Evolutionary conservation across 306 rosid species (phyloP).

Genomic region (Hylodesmum podocarpum): DNA sequence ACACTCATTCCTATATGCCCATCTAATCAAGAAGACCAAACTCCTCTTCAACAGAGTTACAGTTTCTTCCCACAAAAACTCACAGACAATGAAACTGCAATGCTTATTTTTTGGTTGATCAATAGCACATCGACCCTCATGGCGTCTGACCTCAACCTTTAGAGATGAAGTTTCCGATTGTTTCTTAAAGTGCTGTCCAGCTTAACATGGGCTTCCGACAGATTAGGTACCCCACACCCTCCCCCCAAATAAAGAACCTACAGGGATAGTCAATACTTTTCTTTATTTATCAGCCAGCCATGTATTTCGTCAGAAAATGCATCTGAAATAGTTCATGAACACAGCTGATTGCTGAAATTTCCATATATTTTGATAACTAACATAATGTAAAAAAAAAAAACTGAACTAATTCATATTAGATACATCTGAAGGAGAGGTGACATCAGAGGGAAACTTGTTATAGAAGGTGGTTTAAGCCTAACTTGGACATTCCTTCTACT

Average conservation of each 20-base stretch:
- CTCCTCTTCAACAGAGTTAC: not conserved
- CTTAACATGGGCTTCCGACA: not conserved
- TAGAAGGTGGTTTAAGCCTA: not conserved
- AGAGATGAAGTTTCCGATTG: not conserved
- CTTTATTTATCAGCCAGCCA: not conserved
- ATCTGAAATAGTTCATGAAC: constrained; percentile 1
- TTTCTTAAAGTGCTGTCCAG: not conserved
- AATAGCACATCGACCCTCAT: not conserved
- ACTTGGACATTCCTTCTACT: not conserved
- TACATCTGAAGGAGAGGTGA: not conserved
- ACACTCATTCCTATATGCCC: not conserved
- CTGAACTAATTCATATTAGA: not conserved
- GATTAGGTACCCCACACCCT: not conserved
- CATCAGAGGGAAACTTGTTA: not conserved
- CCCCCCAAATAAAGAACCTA: not conserved
- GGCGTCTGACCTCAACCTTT: not conserved
- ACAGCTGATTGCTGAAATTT: not conserved
- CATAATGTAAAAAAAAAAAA: not conserved
- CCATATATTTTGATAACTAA: not conserved
- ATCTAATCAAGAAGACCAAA: constrained; percentile 22
- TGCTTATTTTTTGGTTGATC: not conserved
- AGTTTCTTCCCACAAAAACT: constrained; percentile 17
- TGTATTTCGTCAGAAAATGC: not conserved
- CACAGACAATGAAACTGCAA: not conserved
- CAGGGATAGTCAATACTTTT: not conserved